Base-by-base conservation (phyloP, 202 grass and related monocot species). In the Panicum virgatum region DNA sequence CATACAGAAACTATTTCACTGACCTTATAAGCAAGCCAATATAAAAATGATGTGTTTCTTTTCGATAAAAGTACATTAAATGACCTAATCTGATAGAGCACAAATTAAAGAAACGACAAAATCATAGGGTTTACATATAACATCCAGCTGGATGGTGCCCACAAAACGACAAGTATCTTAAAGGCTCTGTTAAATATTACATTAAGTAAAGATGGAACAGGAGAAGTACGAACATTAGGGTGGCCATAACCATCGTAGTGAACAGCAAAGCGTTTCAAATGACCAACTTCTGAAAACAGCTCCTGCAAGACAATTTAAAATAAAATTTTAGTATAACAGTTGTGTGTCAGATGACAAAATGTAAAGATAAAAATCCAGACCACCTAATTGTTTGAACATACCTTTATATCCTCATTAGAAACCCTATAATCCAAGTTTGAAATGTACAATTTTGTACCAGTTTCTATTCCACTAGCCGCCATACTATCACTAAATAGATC, bases 371-470 rank as follows among this genome's bases (percentile, higher is more conserved):
- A 60, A 25, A 65, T 43, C 25, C 48, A 74, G 3, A 45, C 36
- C 30, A 23, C 64, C 19, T 46, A 53, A 50, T 73, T 68, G 59
- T 45, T 80, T 87, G 37, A 57, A 73, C 86, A 86, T 65, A 94
- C 94, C 89, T 94, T 88, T 94, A 97, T 94, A 88, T 90, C 94
- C 81, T 85, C 78, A 50, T 94, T 90, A 23, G 85, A 94, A 45
- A 97, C 92, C 36, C 82, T 9, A 87, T 90, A 90, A 71, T 97
- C 85, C 75, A 97, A 83, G 81, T 97, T 97, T 47, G 94, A 97
- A 86, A 97, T 92, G 81, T 97, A 97, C 78, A 97, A 59, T 82
- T 97, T 94, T 56, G 91, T 94, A 84, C 94, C 89, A 44, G 84
- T 92, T 89, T 92, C 87, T 67, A 90, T 80, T 87, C 89, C 94